Evolutionary conservation across 306 rosid genomes (phyloP), one percentile per base, ranked within the genome.

Genomic region (Oxytropis ochrocephala): DNA sequence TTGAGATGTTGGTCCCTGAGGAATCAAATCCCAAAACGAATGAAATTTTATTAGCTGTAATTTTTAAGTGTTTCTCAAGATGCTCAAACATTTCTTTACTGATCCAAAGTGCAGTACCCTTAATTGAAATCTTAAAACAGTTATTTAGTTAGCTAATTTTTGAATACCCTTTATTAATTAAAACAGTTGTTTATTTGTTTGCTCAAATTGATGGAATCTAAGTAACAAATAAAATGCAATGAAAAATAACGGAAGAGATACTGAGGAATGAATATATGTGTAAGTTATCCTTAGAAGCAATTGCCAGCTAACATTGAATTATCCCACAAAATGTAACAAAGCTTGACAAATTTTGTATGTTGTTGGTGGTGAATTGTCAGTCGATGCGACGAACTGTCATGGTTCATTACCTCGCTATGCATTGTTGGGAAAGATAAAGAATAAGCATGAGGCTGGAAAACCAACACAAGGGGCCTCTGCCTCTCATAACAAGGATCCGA

Each of bases 351-450:
- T 19, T 65, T 33, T 10, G 10, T 39, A 18, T 6, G 52, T 30
- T 55, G 39, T 47, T 43, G 30, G 3, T 43, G 42, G 46, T 64
- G 49, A 41, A 6, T 1, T 36, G 55, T 16, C 12, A 39, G 55
- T 48, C 42, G 27, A 21, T 59, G 41, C 35, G 54, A 49, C 44
- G 29, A 38, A 59, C 43, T 32, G 27, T 41, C 8, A 17, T 36
- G 62, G 11, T 33, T 33, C 49, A 59, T 75, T 55, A 59, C n/a
- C 35, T 69, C 42, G 6, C 49, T 35, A 47, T 57, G 27, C 16
- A 8, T 73, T 13, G 27, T 73, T 66, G 47, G 18, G 21, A 47
- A 73, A 66, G 51, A 75, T 30, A 17, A 16, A 75, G 16, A 35
- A 12, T 58, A 55, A 51, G 46, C 21, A 67, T 12, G 14, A 18